phyloP scores from a whole-genome alignment of 83 land plant species.

The Diphasiastrum complanatum region DNA sequence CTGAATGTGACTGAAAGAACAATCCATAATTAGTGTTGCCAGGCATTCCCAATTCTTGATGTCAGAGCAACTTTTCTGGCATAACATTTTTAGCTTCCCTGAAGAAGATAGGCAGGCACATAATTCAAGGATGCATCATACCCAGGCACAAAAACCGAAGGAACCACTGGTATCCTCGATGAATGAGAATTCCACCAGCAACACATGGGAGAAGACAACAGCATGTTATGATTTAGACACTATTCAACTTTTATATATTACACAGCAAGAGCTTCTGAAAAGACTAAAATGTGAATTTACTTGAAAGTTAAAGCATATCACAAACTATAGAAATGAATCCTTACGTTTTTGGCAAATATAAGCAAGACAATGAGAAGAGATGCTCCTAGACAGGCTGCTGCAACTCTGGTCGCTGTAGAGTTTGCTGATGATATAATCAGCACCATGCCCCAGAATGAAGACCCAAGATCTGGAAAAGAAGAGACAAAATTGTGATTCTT shows the following conservation, averaged over 20 bases:
- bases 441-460: conserved; percentile 99
- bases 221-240: no score
- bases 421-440: conserved; percentile 78
- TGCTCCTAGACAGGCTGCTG: conserved; percentile 68
- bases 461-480: conserved; percentile 80
- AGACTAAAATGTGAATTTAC: no score
- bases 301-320: no score
- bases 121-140: no score
- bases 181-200: no score
- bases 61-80: no score
- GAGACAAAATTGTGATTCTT: neutral
- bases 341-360: conserved; percentile 84
- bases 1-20: neutral
- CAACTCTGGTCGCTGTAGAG: conserved; percentile 63
- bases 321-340: conserved; percentile 17
- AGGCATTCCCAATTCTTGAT: no score
- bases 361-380: conserved; percentile 76
- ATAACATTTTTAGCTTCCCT: no score
- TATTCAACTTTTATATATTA: no score
- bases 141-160: conserved; percentile 96
- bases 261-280: no score
- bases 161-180: conserved; percentile 58
- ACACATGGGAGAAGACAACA: no score
- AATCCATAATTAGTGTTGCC: neutral
- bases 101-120: no score